These are phyloP conservation scores for Handroanthus guayacan DNA, from an alignment of 257 asterid species.

Conservation along the genomic window DNA sequence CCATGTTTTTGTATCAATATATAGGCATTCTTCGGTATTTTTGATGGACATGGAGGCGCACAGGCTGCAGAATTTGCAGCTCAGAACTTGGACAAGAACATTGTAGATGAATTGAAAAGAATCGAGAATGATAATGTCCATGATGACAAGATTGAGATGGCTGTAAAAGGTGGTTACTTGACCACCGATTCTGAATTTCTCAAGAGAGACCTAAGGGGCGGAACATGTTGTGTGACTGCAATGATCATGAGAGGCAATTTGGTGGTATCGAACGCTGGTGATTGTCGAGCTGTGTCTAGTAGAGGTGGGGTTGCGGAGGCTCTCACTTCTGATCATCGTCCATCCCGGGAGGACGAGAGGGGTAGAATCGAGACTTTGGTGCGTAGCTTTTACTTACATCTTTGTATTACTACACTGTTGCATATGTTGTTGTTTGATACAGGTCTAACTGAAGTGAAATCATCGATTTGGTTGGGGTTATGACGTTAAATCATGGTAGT, in stretches of 20 bases:
- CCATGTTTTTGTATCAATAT: conserved; percentile 5
- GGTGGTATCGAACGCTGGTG: conserved; percentile 86
- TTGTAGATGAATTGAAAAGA: conserved; percentile 51
- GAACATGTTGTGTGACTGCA: conserved; percentile 87
- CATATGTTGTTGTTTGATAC: not conserved
- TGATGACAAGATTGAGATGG: conserved; percentile 37
- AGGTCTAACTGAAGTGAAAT: too few relatives aligned
- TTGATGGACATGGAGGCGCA: conserved; percentile 86
- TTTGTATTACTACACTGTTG: not conserved
- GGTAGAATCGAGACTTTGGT: conserved; percentile 70
- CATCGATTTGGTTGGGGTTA: too few relatives aligned
- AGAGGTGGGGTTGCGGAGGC: conserved; percentile 72
- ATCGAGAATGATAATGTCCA: conserved; percentile 28
- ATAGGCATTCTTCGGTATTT: conserved; percentile 72
- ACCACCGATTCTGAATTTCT: conserved; percentile 75
- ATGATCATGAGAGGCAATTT: conserved; percentile 61
- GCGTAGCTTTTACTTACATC: conserved; percentile 29
- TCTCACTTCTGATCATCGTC: conserved; percentile 84
- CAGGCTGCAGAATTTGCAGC: conserved; percentile 83
- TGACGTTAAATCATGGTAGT: too few relatives aligned
- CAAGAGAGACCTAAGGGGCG: conserved; percentile 63
- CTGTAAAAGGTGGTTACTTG: conserved; percentile 71
- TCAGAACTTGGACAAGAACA: conserved; percentile 60
- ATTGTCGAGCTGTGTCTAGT: conserved; percentile 84
- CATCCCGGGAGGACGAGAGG: conserved; percentile 75